A percentile compares a stretch with the other conserved stretches of the same genome.
Conservation (phyloP, 176 grass and related monocot species). For the Oryza punctata region DNA sequence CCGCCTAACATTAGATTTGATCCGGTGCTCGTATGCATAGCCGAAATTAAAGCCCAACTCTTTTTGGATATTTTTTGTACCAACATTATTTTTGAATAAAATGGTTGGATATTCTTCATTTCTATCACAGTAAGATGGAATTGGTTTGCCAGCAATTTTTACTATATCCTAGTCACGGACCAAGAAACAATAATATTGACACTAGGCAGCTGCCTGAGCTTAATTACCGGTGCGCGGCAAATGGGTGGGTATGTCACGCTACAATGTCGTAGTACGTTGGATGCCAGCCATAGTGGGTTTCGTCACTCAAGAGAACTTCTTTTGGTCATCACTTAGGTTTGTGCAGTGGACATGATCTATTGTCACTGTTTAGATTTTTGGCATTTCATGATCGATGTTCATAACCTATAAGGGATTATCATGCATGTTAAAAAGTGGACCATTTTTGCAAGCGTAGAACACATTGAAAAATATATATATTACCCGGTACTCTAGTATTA, state of each 20-base stretch:
- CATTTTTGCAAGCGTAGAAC: neutral
- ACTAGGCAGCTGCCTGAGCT: neutral
- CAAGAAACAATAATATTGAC: neutral
- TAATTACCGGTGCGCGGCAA: neutral
- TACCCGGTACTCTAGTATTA: neutral
- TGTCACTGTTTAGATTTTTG: neutral
- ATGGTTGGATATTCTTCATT: too few species aligned
- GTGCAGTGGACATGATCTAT: neutral
- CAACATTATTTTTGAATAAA: too few species aligned
- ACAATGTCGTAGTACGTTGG: neutral
- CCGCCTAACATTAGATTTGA: too few species aligned
- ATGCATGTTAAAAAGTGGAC: neutral
- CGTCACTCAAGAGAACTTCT: neutral
- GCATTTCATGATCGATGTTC: neutral
- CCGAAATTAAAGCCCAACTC: too few species aligned
- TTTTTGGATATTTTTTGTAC: too few species aligned
- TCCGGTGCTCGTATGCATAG: too few species aligned
- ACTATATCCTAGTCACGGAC: too few species aligned
- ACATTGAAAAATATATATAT: neutral
- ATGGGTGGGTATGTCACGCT: neutral
- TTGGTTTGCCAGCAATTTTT: too few species aligned
- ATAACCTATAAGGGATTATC: too few species aligned
- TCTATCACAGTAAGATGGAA: too few species aligned
- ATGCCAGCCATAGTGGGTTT: neutral
- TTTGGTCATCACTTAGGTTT: neutral